These are phyloP conservation scores for Fragaria nilgerrensis DNA, from an alignment of 306 rosid genomes.

Conservation along the genomic window DNA sequence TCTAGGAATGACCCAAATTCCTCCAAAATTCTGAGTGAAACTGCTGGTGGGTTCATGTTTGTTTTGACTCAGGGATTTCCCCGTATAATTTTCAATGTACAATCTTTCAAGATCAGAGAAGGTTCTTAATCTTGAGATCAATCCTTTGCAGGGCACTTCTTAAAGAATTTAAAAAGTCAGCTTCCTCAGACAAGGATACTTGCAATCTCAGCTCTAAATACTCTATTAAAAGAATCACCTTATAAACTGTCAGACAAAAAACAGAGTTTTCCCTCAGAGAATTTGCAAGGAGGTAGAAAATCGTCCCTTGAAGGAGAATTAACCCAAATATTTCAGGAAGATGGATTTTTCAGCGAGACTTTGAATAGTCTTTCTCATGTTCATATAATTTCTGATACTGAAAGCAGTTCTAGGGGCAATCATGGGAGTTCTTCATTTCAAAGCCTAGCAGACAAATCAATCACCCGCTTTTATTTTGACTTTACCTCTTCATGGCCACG, in stretches of 20 bases:
- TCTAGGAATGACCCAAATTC: conserved; percentile 78
- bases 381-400: conserved; percentile 78
- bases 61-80: conserved; percentile 4
- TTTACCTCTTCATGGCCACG: conserved; percentile 99
- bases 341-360: conserved; percentile 87
- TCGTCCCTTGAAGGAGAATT: conserved; percentile 88
- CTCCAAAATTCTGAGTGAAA: conserved; percentile 81
- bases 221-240: conserved; percentile 91
- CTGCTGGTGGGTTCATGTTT: conserved; percentile 66
- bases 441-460: conserved; percentile 94
- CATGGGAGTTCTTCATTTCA: conserved; percentile 84
- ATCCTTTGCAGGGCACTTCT: conserved; percentile 76
- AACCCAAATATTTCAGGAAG: conserved; percentile 85
- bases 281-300: conserved; percentile 50
- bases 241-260: conserved; percentile 65
- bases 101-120: background rate
- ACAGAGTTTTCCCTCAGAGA: conserved; percentile 37
- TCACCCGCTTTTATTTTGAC: conserved; percentile 91
- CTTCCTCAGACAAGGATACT: conserved; percentile 99
- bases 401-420: conserved; percentile 68
- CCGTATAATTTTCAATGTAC: conserved; percentile 15
- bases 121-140: conserved; percentile 3
- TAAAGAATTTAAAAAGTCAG: conserved; percentile 88
- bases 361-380: conserved; percentile 93
- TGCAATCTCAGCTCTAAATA: conserved; percentile 90